Evolutionary conservation across 1,284 basidiomycete genomes (phyloP), one percentile per base, ranked within the genome.

Genomic region (Ceratobasidium sp.): DNA sequence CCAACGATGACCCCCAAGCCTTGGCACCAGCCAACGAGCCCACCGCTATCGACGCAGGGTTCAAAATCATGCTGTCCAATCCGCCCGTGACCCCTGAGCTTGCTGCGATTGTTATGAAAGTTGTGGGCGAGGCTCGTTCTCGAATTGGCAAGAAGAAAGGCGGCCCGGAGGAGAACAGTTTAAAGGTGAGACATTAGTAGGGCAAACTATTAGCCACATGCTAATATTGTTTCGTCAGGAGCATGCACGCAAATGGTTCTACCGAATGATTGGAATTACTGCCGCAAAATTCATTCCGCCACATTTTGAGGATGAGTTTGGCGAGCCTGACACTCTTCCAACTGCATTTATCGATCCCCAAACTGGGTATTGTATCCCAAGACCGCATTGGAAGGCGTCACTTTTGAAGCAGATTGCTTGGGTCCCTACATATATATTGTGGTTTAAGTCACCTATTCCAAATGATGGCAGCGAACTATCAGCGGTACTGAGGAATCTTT

Each of bases 331-430:
- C 45, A 46, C 41, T 2, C 60, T 62, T 23, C 60, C 60, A 10
- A 21, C 28, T 10, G n/a, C 46, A 6, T 48, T 62, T 26, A 30
- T 30, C 2, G 45, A 62, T n/a, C 60, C 60, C 8, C 28, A 46
- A 5, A 45, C 60, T 2, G n/a, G 12, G 16, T 62, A 62, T 32
- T 62, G 60, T 28, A 41, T n/a, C 12, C 60, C 60, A 14, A 32
- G 48, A 18, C 60, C 60, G 18, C 60, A 62, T 45, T 62, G 60
- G 60, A 48, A 62, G 39, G 3, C 30, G 28, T 23, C 39, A 3
- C 60, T 62, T 32, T 14, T 28, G 4, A 48, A 48, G 45, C 60
- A 62, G 28, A 26, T 46, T 14, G 28, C 43, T 16, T 62, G 60
- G 43, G 32, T 62, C 39, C n/a, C 23, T 14, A 62, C 45, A 2